A percentile compares a stretch with the other conserved stretches of the same genome.
Evolutionary conservation across 441 rosid species (phyloP).

Genomic region (Francoa sonchifolia): DNA sequence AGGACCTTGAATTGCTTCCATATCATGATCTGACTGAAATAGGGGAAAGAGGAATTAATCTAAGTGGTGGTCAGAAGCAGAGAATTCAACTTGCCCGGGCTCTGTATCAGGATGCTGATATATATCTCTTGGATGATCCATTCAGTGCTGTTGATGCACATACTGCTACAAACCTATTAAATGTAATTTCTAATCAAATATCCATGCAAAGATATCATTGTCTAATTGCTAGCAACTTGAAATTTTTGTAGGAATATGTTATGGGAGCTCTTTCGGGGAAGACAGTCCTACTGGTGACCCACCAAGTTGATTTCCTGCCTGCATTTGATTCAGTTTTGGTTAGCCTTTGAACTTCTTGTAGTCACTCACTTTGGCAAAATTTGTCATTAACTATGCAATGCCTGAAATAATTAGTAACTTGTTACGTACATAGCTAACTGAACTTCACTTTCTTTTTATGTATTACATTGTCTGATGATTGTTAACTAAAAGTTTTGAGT

Average conservation of each 20-base stretch:
- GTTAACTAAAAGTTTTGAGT: too few relatives aligned
- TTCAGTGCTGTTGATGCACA: constrained; percentile 97
- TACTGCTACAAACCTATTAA: constrained; percentile 81
- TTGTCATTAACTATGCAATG: too few relatives aligned
- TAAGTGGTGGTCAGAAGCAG: too few relatives aligned
- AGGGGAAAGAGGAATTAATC: constrained; percentile 97
- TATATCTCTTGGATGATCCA: too few relatives aligned
- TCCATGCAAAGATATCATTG: background rate
- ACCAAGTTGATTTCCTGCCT: constrained; percentile 95
- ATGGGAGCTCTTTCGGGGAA: constrained; percentile 66
- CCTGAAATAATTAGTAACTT: too few relatives aligned
- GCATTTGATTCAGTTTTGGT: constrained; percentile 86
- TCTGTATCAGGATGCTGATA: too few relatives aligned
- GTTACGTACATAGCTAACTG: too few relatives aligned
- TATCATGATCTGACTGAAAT: constrained; percentile 85
- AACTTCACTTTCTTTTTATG: too few relatives aligned
- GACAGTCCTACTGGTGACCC: constrained; percentile 79
- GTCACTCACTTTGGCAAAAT: too few relatives aligned
- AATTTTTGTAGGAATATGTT: constrained; percentile 64
- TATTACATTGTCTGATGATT: too few relatives aligned
- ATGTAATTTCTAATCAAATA: constrained; percentile 34
- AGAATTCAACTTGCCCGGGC: too few relatives aligned
- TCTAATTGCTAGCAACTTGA: constrained; percentile 5
- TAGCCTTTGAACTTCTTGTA: constrained; percentile 9
- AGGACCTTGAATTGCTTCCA: constrained; percentile 84